Evolutionary conservation across 345 rosid genomes (phyloP).

Genomic region (Bretschneidera sinensis): DNA sequence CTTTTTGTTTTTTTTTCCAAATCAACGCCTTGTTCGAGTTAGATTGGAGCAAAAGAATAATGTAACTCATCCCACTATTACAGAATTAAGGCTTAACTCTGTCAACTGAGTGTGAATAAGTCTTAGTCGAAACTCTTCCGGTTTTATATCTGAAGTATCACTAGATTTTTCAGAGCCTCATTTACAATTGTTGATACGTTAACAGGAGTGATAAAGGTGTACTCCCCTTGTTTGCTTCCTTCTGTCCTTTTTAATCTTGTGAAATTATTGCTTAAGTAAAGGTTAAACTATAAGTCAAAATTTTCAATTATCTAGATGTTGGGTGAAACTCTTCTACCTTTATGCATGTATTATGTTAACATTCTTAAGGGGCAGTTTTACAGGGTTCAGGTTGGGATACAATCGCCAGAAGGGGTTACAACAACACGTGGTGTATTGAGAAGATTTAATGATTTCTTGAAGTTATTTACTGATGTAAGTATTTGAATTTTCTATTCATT

Average conservation of each 20-base stretch:
- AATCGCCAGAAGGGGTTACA: slow-evolving; percentile 87
- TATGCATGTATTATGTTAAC: slow-evolving; percentile 31
- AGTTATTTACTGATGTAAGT: slow-evolving; percentile 83
- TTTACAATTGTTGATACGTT: no score
- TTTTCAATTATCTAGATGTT: neutral
- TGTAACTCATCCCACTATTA: no score
- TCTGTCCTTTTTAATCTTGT: neutral
- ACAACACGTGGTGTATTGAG: slow-evolving; percentile 62
- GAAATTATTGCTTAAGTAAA: neutral
- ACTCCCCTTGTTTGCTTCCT: no score
- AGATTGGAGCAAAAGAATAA: no score
- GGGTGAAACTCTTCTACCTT: neutral
- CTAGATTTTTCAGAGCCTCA: no score
- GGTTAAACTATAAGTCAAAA: neutral
- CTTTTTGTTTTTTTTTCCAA: no score
- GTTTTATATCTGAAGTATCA: no score
- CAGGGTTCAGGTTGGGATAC: slow-evolving; percentile 93
- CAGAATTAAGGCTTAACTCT: no score
- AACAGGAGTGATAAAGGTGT: no score
- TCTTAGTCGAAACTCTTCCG: no score
- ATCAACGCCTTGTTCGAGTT: no score
- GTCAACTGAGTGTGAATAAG: no score
- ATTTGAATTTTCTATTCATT: slow-evolving; percentile 6
- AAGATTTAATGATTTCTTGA: slow-evolving; percentile 93
- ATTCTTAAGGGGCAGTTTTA: slow-evolving; percentile 80